Conservation (phyloP, 352 stramenopile genomes). For the Globisporangium emineosum region DNA sequence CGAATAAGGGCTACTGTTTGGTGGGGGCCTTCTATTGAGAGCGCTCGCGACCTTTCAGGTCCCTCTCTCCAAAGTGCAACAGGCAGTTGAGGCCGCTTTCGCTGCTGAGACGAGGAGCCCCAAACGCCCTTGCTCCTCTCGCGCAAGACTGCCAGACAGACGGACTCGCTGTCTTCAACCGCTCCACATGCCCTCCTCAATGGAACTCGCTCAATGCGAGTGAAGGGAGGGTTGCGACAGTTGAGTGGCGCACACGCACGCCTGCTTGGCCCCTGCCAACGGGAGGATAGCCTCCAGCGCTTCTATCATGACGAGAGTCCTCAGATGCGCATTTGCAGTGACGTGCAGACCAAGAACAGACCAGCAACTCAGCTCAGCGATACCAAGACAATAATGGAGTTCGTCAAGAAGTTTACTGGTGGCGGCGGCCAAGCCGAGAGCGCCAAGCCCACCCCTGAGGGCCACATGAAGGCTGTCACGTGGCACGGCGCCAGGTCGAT, state of each 20-base stretch:
- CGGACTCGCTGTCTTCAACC: no score
- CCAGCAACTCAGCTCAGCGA: neutral
- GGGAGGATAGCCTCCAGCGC: neutral
- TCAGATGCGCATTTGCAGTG: slow-evolving; percentile 15
- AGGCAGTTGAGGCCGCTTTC: slow-evolving; percentile 1
- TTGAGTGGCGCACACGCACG: neutral
- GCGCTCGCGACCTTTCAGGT: slow-evolving; percentile 1
- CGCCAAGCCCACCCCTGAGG: slow-evolving; percentile 18
- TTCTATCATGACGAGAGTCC: neutral
- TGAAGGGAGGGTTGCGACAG: no score
- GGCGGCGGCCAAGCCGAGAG: slow-evolving; percentile 17
- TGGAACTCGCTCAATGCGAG: no score
- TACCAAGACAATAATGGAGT: slow-evolving; percentile 25
- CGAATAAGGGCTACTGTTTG: neutral
- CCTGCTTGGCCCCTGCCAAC: neutral
- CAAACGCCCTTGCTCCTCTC: no score
- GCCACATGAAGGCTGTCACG: slow-evolving; percentile 54
- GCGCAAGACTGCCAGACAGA: no score
- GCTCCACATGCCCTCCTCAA: no score
- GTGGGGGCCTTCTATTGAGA: neutral
- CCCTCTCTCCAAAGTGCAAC: neutral
- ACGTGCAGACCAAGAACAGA: slow-evolving; percentile 2
- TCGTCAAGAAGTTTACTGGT: slow-evolving; percentile 27
- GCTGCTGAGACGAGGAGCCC: slow-evolving; percentile 1
- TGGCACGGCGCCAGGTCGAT: slow-evolving; percentile 53